Evolutionary conservation across 225 moss, liverwort and hornwort species (phyloP).

Genomic region (Straminergon stramineum): DNA sequence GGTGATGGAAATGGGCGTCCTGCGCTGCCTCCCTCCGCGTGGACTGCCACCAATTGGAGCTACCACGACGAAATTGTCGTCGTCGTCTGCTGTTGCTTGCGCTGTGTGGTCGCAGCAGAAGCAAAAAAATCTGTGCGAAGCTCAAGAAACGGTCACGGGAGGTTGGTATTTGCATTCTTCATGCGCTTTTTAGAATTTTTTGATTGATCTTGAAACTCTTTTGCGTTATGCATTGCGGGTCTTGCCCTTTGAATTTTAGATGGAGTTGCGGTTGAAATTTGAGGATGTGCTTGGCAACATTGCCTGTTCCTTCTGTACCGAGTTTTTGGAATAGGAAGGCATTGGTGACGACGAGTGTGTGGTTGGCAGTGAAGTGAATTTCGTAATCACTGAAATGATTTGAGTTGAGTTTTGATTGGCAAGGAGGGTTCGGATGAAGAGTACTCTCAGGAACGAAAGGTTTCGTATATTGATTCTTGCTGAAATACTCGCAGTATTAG

Average conservation of each 20-base stretch:
- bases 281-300: not conserved
- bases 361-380: not conserved
- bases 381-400: not conserved
- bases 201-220: not conserved
- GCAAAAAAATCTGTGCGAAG: slow-evolving; percentile 43
- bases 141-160: slow-evolving; percentile 56
- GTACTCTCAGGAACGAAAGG: not conserved
- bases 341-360: not conserved
- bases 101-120: slow-evolving; percentile 1
- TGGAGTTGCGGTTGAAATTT: not conserved
- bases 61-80: not conserved
- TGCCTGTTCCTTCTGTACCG: not conserved
- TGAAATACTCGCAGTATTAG: not conserved
- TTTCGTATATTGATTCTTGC: not conserved
- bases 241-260: not conserved
- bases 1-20: slow-evolving; percentile 14
- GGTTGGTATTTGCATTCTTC: not conserved
- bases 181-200: too few relatives aligned
- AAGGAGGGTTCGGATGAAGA: not conserved
- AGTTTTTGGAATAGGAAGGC: not conserved
- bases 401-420: not conserved
- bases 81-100: not conserved
- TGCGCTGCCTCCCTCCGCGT: slow-evolving; percentile 26
- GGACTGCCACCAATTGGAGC: slow-evolving; percentile 40
- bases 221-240: not conserved